These are phyloP conservation scores for Ramaria rubella DNA, from an alignment of 768 basidiomycete species.

Conservation along the genomic window DNA sequence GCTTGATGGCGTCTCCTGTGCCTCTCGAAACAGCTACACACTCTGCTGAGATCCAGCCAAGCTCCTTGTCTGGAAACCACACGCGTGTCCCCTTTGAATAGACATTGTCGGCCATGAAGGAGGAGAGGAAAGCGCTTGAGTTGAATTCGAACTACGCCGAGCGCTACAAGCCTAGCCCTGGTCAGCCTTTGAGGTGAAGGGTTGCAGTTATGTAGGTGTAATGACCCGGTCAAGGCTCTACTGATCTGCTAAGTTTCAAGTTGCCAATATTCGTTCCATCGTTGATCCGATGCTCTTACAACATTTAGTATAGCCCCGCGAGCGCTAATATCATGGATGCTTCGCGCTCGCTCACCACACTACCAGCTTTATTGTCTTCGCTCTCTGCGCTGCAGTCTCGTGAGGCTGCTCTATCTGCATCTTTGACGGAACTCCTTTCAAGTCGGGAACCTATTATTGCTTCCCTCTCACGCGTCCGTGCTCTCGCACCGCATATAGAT, in stretches of 20 bases:
- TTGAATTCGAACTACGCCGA: not conserved
- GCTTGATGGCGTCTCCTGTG: constrained; percentile 68
- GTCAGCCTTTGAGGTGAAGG: no score
- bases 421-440: constrained; percentile 64
- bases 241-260: no score
- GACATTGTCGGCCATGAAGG: constrained; percentile 79
- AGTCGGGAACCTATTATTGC: constrained; percentile 56
- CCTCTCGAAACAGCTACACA: constrained; percentile 60
- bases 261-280: no score
- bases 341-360: constrained; percentile 40
- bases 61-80: constrained; percentile 92
- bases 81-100: constrained; percentile 86
- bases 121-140: constrained; percentile 1
- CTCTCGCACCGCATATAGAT: constrained; percentile 57
- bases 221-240: no score
- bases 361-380: constrained; percentile 67
- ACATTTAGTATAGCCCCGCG: not conserved
- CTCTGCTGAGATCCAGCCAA: constrained; percentile 90
- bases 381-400: constrained; percentile 70
- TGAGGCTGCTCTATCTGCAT: constrained; percentile 68
- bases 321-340: no score
- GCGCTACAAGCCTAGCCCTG: not conserved
- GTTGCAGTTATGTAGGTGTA: no score
- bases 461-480: constrained; percentile 55
- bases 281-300: not conserved